Evolutionary conservation across 192 early-diverging fungal genomes (phyloP).

Genomic region (Entomortierella lignicola): DNA sequence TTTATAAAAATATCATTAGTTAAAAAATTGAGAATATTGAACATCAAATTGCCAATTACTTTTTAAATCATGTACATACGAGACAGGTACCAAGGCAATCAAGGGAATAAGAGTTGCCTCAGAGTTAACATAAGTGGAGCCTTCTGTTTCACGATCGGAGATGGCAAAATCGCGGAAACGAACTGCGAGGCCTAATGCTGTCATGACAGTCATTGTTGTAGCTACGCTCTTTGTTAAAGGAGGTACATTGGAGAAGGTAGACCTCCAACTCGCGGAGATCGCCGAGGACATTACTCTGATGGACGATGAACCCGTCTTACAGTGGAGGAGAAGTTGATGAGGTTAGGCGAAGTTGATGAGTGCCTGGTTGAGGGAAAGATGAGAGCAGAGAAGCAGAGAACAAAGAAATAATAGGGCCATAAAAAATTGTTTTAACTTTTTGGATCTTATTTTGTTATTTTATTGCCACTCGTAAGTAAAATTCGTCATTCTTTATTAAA

Average conservation of each 20-base stretch:
- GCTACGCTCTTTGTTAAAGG: conserved; percentile 58
- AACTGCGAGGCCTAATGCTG: conserved; percentile 22
- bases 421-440: too few relatives aligned
- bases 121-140: neutral
- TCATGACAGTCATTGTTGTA: conserved; percentile 47
- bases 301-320: neutral
- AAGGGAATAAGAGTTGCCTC: conserved; percentile 16
- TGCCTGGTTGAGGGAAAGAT: neutral
- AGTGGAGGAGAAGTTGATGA: neutral
- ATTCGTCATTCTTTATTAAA: neutral
- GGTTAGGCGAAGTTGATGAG: neutral
- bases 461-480: too few relatives aligned
- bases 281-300: conserved; percentile 15
- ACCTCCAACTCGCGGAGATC: conserved; percentile 19
- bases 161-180: conserved; percentile 31
- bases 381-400: neutral
- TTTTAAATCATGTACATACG: conserved; percentile 22
- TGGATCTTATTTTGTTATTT: too few relatives aligned
- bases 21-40: neutral
- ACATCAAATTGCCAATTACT: neutral
- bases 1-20: neutral
- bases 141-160: neutral
- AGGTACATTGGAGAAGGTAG: conserved; percentile 57
- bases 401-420: neutral
- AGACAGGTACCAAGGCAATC: conserved; percentile 31